Percentiles rank a stretch among this genome's conserved stretches.
These are phyloP conservation scores for Rhododendron griersonianum DNA, from an alignment of 148 eudicot genomes.

Conservation along the genomic window DNA sequence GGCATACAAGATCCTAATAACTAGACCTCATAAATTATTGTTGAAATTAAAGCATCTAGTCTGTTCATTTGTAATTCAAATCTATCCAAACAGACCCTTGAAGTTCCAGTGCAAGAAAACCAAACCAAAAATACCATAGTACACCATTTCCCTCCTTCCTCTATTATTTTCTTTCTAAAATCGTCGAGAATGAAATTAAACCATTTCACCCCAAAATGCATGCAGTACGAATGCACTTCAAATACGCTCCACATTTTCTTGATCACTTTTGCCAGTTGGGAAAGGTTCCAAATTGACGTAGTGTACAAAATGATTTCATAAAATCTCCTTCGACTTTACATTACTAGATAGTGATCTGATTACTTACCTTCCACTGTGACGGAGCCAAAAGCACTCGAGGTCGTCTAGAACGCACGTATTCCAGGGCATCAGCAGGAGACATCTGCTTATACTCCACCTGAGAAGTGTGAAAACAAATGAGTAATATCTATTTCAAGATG, in stretches of 20 bases:
- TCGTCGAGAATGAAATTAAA: background rate
- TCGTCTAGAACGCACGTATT: conserved; percentile 58
- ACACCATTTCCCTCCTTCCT: background rate
- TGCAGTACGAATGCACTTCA: background rate
- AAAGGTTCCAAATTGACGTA: background rate
- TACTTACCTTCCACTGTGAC: conserved; percentile 54
- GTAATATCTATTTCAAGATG: background rate
- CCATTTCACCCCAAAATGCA: background rate
- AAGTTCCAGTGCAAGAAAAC: background rate
- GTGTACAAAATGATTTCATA: background rate
- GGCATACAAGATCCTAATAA: background rate
- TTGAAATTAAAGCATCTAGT: background rate
- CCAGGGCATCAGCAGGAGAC: conserved; percentile 60
- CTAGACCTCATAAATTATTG: background rate
- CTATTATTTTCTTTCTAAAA: background rate
- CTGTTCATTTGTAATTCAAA: background rate
- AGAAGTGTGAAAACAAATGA: background rate
- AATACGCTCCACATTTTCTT: background rate
- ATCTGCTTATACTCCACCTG: conserved; percentile 63
- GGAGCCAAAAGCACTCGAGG: conserved; percentile 73
- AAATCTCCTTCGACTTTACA: background rate
- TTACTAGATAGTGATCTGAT: background rate
- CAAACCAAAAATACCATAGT: background rate
- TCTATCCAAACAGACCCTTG: background rate
- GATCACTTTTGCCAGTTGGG: background rate